Conservation (phyloP, 2,329 filamentous ascomycete species). For the Coniochaeta sp. region DNA sequence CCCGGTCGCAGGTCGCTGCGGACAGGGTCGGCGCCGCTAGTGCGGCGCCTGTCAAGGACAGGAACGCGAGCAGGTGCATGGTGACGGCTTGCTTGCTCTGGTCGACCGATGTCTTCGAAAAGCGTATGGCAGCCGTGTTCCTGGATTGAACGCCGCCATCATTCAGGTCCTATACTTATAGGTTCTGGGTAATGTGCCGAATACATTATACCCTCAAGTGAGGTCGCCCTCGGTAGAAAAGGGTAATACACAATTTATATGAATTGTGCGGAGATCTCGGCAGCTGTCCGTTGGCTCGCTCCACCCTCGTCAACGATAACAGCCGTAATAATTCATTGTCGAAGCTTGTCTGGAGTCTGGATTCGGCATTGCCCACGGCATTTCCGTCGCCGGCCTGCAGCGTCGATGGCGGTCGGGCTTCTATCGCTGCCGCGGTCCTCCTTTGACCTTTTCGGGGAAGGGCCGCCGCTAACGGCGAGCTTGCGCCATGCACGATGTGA, state of each 20-base stretch:
- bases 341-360: background rate
- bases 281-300: background rate
- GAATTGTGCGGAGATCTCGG: background rate
- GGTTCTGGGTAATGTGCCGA: background rate
- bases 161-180: background rate
- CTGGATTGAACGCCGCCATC: background rate
- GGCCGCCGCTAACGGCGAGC: background rate
- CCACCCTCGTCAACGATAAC: background rate
- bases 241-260: background rate
- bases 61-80: slow-evolving; percentile 2
- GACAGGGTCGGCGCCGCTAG: slow-evolving; percentile 4
- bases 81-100: background rate
- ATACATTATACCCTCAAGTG: background rate
- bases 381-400: background rate
- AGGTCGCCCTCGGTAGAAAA: background rate
- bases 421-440: background rate
- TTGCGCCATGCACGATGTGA: no score
- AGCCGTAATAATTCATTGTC: background rate
- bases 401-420: no score
- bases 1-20: slow-evolving; percentile 9
- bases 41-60: background rate
- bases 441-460: background rate
- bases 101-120: no score
- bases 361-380: background rate
- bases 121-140: no score